Conservation (phyloP, 2,329 filamentous ascomycete species). For the Onygenales sp. region DNA sequence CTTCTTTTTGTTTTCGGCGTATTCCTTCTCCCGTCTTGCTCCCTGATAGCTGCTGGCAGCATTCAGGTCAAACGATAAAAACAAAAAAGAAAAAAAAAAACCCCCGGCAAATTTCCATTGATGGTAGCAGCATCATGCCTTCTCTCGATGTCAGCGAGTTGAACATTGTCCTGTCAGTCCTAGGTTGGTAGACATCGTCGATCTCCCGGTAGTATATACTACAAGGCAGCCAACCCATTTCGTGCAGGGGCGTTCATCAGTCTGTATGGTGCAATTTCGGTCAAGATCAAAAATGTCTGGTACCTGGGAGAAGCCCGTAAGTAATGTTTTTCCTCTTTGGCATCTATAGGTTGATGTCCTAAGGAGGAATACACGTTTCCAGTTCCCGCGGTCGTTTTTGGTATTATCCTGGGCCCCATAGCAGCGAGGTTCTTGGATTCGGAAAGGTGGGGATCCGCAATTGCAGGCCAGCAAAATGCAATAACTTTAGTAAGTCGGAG, state of each 20-base stretch:
- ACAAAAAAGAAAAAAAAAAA: background rate
- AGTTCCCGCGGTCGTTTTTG: constrained; percentile 49
- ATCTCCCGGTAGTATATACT: background rate
- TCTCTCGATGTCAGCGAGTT: constrained; percentile 26
- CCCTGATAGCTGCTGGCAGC: constrained; percentile 7
- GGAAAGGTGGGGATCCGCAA: constrained; percentile 28
- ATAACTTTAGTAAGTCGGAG: constrained; percentile 33
- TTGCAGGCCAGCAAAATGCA: constrained; percentile 23
- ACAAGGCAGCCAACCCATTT: background rate
- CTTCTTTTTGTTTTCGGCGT: background rate
- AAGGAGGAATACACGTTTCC: constrained; percentile 1
- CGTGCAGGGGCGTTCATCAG: constrained; percentile 24
- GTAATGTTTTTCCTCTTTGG: constrained; percentile 4
- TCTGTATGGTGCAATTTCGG: constrained; percentile 24
- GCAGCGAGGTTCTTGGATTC: constrained; percentile 44
- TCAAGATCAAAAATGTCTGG: constrained; percentile 30
- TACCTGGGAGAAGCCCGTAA: constrained; percentile 32
- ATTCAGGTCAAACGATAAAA: background rate
- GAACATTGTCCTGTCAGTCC: constrained; percentile 25
- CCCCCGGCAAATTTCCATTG: background rate
- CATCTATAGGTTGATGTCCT: background rate
- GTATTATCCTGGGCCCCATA: constrained; percentile 46
- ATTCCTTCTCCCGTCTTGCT: background rate
- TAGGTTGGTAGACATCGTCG: constrained; percentile 16
- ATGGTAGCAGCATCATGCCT: constrained; percentile 18